Evolutionary conservation across 176 grass and related monocot species (phyloP), one percentile per base, ranked within the genome.

Genomic region (Triticum timopheevii): DNA sequence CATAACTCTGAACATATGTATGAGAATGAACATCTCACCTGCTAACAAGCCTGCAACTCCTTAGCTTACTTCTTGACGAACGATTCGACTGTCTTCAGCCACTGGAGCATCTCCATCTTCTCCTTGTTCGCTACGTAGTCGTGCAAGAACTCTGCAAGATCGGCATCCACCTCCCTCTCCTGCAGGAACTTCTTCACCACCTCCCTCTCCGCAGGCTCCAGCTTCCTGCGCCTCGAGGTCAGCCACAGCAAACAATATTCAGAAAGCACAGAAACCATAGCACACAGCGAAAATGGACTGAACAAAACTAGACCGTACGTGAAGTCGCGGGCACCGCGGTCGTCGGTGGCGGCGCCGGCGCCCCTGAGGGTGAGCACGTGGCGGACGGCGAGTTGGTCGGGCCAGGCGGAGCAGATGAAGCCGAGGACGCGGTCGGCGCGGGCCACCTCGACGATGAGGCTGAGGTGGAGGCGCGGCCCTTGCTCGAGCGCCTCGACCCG

Each of bases 351-450:
- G 4, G 76, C 50, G 31, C 71, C 81, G 27, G 58, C 85, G 16
- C 63, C 86, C 4, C 44, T 77, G 50, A 93, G 79, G 12, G 96
- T 86, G 81, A 96, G 86, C 36, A 95, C 88, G 65, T 89, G 93
- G 81, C 88, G 81, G 30, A 96, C 80, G 59, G 82, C 44, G 61
- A 98, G 80, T 0, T 77, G 77, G 62, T 96, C 90, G 13, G 93
- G 96, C 96, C 96, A 98, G 17, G 96, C 93, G 38, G 96, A 96
- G 94, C 93, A 98, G 64, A 98, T 24, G 86, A 98, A 88, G 1
- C 84, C 96, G 0, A 87, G 89, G 30, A 93, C 92, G 50, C 82
- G 77, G 61, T 87, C 93, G 17, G 62, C 84, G 13, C 80, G 81
- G 44, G 87, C 78, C 52, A 98, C 90, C 92, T 98, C 97, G 80